Percentiles rank a stretch among this genome's conserved stretches.
These are phyloP conservation scores for Baorangia bicolor DNA, from an alignment of 768 basidiomycete species.

Conservation along the genomic window DNA sequence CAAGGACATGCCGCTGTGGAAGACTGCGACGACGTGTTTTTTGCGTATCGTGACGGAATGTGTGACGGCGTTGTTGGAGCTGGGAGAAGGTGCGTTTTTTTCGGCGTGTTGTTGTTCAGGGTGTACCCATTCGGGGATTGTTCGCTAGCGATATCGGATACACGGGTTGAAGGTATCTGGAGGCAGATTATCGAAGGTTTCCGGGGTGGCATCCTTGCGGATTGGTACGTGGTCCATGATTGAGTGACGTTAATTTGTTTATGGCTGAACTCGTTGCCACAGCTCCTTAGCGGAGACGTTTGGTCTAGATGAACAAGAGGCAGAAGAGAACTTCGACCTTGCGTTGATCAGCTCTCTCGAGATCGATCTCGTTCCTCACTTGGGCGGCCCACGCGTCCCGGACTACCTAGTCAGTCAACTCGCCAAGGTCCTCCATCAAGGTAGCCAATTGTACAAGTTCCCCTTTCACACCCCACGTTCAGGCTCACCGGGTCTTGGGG, in stretches of 20 bases:
- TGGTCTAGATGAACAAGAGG: constrained; percentile 62
- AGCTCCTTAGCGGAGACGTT: constrained; percentile 62
- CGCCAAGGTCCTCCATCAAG: constrained; percentile 68
- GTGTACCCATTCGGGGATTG: not conserved
- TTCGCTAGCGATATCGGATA: constrained; percentile 52
- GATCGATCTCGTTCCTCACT: constrained; percentile 72
- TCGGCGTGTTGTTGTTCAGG: not conserved
- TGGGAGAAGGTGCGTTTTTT: constrained; percentile 47
- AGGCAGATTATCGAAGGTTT: constrained; percentile 79
- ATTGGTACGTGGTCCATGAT: constrained; percentile 57
- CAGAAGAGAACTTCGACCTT: constrained; percentile 84
- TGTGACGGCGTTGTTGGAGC: constrained; percentile 46
- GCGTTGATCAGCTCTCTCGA: constrained; percentile 77
- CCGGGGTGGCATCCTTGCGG: constrained; percentile 76
- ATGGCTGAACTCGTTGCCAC: not conserved
- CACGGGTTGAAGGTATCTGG: constrained; percentile 82
- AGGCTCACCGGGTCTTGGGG: constrained; percentile 9
- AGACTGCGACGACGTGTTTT: constrained; percentile 85
- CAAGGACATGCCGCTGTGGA: constrained; percentile 89
- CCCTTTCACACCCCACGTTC: constrained; percentile 3
- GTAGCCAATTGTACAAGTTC: constrained; percentile 60
- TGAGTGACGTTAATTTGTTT: not conserved
- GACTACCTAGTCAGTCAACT: constrained; percentile 68
- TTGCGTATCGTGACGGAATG: constrained; percentile 72
- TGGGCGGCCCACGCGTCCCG: constrained; percentile 68